Evolutionary conservation across 2,329 filamentous ascomycete genomes (phyloP).

Genomic region (Claviceps monticola): DNA sequence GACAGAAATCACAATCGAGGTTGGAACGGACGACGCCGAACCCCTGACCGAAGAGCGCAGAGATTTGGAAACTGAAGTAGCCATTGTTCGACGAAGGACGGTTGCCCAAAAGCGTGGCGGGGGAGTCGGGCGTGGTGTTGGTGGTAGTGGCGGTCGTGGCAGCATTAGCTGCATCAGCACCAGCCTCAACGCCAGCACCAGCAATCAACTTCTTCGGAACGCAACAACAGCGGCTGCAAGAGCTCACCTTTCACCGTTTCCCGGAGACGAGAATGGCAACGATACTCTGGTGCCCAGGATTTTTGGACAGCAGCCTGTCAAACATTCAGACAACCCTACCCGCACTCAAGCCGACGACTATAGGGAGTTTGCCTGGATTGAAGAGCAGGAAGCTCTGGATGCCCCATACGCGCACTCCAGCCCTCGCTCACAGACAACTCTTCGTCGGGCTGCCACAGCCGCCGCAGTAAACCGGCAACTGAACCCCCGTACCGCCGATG

Average conservation of each 20-base stretch:
- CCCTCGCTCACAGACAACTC: constrained; percentile 54
- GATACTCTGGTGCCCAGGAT: constrained; percentile 40
- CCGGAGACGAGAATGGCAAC: constrained; percentile 23
- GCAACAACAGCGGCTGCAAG: constrained; percentile 27
- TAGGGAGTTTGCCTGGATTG: constrained; percentile 32
- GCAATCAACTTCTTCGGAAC: constrained; percentile 34
- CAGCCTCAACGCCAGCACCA: constrained; percentile 4
- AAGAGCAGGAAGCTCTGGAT: constrained; percentile 50
- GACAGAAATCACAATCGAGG: constrained; percentile 53
- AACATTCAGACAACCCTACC: constrained; percentile 9
- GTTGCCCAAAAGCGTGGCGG: constrained; percentile 47
- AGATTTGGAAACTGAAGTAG: constrained; percentile 65
- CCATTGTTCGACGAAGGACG: constrained; percentile 61
- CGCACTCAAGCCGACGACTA: constrained; percentile 23
- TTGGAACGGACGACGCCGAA: constrained; percentile 57
- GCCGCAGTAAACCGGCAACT: constrained; percentile 58
- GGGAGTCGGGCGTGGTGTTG: neutral
- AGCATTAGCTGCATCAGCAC: neutral
- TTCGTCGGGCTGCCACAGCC: constrained; percentile 63
- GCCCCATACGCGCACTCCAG: constrained; percentile 59
- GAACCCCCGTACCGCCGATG: constrained; percentile 42
- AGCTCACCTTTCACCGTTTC: constrained; percentile 15
- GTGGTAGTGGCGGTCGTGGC: neutral
- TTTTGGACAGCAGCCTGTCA: constrained; percentile 20
- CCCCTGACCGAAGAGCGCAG: constrained; percentile 58